Conservation (phyloP, 805 yeast genomes). For the Ogataea saltuana region DNA sequence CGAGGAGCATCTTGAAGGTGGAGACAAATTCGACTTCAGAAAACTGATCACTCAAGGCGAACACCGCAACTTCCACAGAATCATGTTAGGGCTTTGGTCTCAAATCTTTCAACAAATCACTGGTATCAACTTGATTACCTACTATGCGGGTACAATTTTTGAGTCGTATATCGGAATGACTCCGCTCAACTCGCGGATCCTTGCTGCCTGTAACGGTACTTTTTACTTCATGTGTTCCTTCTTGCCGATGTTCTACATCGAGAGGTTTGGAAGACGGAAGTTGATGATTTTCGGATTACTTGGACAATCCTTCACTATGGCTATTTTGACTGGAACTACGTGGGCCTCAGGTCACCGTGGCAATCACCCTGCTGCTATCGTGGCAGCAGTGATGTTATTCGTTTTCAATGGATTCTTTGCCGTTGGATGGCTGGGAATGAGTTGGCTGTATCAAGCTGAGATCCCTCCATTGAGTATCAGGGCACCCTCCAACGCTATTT, state of each 20-base stretch:
- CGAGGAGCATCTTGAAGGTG: constrained; percentile 25
- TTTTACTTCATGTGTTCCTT: constrained; percentile 36
- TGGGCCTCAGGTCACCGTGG: constrained; percentile 30
- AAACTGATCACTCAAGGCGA: constrained; percentile 43
- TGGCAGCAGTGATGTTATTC: constrained; percentile 50
- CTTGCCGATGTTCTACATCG: constrained; percentile 47
- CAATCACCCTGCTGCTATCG: constrained; percentile 38
- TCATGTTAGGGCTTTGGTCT: constrained; percentile 43
- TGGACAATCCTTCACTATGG: constrained; percentile 50
- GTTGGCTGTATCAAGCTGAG: constrained; percentile 64
- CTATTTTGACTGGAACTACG: constrained; percentile 42
- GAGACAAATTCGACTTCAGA: constrained; percentile 28
- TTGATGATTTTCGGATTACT: constrained; percentile 34
- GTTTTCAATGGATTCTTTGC: constrained; percentile 50
- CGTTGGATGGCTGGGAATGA: constrained; percentile 46
- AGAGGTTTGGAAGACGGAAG: constrained; percentile 43
- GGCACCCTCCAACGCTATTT: constrained; percentile 52
- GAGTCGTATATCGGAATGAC: constrained; percentile 47
- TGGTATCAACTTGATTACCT: constrained; percentile 59
- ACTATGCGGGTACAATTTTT: constrained; percentile 59
- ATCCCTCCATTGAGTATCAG: constrained; percentile 50
- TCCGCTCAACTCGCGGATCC: constrained; percentile 41
- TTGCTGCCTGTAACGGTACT: constrained; percentile 27
- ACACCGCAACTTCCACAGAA: constrained; percentile 49
- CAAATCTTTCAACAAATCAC: constrained; percentile 51